Evolutionary conservation across 2,329 filamentous ascomycete species (phyloP).

Genomic region (Tolypocladium tropicale): DNA sequence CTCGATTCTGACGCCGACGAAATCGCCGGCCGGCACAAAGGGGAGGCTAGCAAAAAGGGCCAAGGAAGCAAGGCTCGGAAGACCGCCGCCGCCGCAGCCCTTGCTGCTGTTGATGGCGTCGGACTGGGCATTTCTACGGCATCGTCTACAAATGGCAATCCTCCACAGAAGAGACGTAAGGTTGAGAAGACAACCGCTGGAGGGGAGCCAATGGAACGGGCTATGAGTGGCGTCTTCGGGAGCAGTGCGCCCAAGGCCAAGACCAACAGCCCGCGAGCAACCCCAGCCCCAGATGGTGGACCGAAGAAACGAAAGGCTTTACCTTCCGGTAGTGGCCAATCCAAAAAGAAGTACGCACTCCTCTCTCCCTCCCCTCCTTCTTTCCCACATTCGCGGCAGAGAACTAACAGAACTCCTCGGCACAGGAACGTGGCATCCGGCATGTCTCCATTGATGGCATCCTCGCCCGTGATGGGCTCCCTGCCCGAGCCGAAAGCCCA

Average conservation of each 20-base stretch:
- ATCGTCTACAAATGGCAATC: constrained; percentile 37
- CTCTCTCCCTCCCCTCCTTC: not conserved
- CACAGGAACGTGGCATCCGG: constrained; percentile 30
- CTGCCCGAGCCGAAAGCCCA: constrained; percentile 50
- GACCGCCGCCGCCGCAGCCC: constrained; percentile 25
- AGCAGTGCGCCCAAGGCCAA: constrained; percentile 43
- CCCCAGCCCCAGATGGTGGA: constrained; percentile 49
- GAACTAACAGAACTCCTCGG: constrained; percentile 9
- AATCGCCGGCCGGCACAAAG: constrained; percentile 37
- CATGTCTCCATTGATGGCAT: constrained; percentile 60
- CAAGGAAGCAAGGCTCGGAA: constrained; percentile 56
- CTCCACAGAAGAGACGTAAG: constrained; percentile 67
- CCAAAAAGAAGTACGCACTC: constrained; percentile 64
- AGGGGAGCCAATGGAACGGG: constrained; percentile 51
- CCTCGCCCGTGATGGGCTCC: constrained; percentile 64
- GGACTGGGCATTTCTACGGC: constrained; percentile 58
- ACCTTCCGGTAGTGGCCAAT: constrained; percentile 53
- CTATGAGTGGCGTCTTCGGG: constrained; percentile 50
- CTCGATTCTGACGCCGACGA: constrained; percentile 77
- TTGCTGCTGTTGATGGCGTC: constrained; percentile 31
- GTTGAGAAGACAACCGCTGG: constrained; percentile 56
- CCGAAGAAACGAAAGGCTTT: constrained; percentile 64
- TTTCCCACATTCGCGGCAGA: not conserved
- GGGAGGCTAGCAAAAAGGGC: constrained; percentile 48
- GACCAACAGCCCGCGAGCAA: constrained; percentile 56